Conservation (phyloP, 164 flowering plant genomes). For the Macadamia tetraphylla region DNA sequence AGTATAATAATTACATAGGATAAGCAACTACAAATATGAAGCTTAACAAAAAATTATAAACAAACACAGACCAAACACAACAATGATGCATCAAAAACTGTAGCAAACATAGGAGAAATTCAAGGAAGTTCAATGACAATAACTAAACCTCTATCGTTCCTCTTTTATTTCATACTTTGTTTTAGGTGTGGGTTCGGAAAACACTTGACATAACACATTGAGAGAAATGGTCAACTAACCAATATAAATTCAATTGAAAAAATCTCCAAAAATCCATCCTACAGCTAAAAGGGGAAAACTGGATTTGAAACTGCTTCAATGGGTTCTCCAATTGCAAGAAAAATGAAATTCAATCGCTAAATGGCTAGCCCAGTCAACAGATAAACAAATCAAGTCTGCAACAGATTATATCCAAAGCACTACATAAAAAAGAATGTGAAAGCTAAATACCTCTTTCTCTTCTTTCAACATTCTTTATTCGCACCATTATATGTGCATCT, state of each 20-base stretch:
- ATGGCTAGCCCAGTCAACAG: too few species aligned
- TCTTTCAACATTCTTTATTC: slow-evolving; percentile 65
- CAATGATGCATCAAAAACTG: not conserved
- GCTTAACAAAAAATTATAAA: not conserved
- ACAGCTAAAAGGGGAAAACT: not conserved
- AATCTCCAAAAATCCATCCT: not conserved
- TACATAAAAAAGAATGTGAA: not conserved
- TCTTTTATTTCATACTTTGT: too few species aligned
- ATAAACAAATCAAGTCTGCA: too few species aligned
- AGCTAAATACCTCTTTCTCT: slow-evolving; percentile 86
- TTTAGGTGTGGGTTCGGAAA: not conserved
- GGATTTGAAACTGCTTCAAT: too few species aligned
- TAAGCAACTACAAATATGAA: not conserved
- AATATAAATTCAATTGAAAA: not conserved
- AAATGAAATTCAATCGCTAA: too few species aligned
- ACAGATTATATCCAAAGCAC: too few species aligned
- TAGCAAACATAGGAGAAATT: not conserved
- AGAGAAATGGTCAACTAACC: not conserved
- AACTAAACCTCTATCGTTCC: too few species aligned
- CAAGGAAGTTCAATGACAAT: not conserved
- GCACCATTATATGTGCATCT: slow-evolving; percentile 70
- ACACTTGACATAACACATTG: too few species aligned
- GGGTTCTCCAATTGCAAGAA: too few species aligned
- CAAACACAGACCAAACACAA: too few species aligned
- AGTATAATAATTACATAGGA: not conserved